Evolutionary conservation across 768 basidiomycete genomes (phyloP).

Genomic region (Leccinum rimulosum): DNA sequence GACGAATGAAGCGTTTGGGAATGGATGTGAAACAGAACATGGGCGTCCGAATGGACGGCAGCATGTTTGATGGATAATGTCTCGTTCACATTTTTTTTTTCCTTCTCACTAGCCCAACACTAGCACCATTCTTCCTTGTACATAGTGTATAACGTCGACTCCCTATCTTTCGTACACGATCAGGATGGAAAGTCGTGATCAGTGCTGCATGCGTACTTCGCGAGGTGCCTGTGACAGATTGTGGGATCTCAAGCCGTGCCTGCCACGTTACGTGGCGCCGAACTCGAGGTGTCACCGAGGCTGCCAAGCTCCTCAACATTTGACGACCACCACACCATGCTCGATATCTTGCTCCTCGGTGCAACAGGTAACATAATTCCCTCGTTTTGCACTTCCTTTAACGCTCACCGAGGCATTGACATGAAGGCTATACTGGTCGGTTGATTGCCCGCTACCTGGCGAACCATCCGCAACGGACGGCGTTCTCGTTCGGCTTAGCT

Average conservation of each 20-base stretch:
- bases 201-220: slow-evolving; percentile 7
- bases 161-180: slow-evolving; percentile 2
- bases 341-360: slow-evolving; percentile 67
- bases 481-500: slow-evolving; percentile 67
- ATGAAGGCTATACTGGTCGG: slow-evolving; percentile 63
- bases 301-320: slow-evolving; percentile 8
- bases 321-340: slow-evolving; percentile 32
- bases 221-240: slow-evolving; percentile 9
- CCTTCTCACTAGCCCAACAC: too few species aligned
- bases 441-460: slow-evolving; percentile 68
- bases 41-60: slow-evolving; percentile 85
- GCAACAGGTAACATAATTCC: slow-evolving; percentile 48
- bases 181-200: neutral
- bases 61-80: slow-evolving; percentile 47
- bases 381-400: neutral
- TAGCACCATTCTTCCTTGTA: neutral
- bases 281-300: slow-evolving; percentile 1
- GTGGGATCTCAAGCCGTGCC: neutral
- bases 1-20: slow-evolving; percentile 83
- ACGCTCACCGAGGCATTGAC: slow-evolving; percentile 9
- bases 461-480: slow-evolving; percentile 53
- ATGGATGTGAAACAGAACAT: slow-evolving; percentile 84
- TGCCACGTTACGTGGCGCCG: slow-evolving; percentile 7
- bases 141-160: neutral
- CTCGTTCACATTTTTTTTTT: neutral